Evolutionary conservation across 306 rosid species (phyloP), one percentile per base, ranked within the genome.

Genomic region (Acmispon strigosus): DNA sequence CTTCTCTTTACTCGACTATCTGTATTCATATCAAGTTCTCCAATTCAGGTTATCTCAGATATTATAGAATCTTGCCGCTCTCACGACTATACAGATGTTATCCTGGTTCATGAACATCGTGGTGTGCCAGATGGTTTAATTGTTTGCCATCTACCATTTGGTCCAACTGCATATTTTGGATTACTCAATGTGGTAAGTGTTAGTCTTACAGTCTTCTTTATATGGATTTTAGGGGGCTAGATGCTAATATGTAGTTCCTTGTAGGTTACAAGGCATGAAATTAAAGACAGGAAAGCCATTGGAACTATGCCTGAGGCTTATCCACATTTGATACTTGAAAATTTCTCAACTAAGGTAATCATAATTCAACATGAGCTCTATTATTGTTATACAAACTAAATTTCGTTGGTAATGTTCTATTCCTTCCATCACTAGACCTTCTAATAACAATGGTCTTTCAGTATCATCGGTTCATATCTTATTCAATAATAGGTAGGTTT

Each of bases 291-390:
- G 82, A 87, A 88, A 81, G 72, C 83, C 74, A 76, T 90, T 61
- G 95, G 97, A 82, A 90, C 97, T n/a, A 89, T 94, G 90, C 96
- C 98, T 7, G 89, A 89, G 80, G 98, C 91, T 59, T 87, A 86
- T 74, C 98, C 98, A 12, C 95, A 94, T 76, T 56, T 94, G 77
- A 77, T 94, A 78, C 77, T 90, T 56, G 81, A 90, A 47, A 90
- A 94, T 44, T 94, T 94, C 86, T 81, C 92, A 43, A 83, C 94
- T 4, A 94, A 88, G 98, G 97, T 94, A 84, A 74, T 52, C 10
- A 41, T 58, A 59, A 65, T 51, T 76, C 67, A 48, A 4, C 45
- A 66, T n/a, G 50, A 59, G 47, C 48, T 58, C 45, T 57, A 22
- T 64, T 9, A 55, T 55, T 29, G 50, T 66, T 18, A 5, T 56